Evolutionary conservation across 495 filamentous ascomycete species (phyloP).

Genomic region (Xylaria castorea): DNA sequence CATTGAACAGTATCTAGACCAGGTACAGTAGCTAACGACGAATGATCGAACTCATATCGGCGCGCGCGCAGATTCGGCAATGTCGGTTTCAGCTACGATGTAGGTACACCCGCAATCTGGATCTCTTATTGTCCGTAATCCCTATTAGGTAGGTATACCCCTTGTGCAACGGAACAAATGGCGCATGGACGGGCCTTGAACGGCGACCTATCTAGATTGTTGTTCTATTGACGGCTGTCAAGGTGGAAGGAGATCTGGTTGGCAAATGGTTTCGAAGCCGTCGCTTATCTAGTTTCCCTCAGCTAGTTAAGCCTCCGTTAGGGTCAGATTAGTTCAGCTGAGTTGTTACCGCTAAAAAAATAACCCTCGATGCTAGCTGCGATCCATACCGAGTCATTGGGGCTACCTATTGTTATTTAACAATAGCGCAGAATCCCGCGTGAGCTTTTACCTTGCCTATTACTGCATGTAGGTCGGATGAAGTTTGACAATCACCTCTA

Average conservation of each 20-base stretch:
- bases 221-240: not conserved
- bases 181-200: not conserved
- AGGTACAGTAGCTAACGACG: not conserved
- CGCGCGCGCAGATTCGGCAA: not conserved
- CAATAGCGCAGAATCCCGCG: not conserved
- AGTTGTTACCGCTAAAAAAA: not conserved
- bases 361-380: not conserved
- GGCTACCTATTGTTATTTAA: not conserved
- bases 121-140: not conserved
- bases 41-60: not conserved
- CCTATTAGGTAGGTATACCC: not conserved
- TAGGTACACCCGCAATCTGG: not conserved
- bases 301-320: not conserved
- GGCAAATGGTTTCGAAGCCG: not conserved
- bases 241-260: not conserved
- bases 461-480: not conserved
- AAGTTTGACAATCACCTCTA: not conserved
- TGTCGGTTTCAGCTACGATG: not conserved
- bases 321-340: not conserved
- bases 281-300: not conserved
- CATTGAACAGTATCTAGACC: not conserved
- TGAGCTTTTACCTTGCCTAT: not conserved
- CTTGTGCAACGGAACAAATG: not conserved
- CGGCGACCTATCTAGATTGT: not conserved
- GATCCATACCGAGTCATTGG: not conserved